Evolutionary conservation across 352 stramenopile species (phyloP).

Genomic region (Globisporangium spiculum): DNA sequence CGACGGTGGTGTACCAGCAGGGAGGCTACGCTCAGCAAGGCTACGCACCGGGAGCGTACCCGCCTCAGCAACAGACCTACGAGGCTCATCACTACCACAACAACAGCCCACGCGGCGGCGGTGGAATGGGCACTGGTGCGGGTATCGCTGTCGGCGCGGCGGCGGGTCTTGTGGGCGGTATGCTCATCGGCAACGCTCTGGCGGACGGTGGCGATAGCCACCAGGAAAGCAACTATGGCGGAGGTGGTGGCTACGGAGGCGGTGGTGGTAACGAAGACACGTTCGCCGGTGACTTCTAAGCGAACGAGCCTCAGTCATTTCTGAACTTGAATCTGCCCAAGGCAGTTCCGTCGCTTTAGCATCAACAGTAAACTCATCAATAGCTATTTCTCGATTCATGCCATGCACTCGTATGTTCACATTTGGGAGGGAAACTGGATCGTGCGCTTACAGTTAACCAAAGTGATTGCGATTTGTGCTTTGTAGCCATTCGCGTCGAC

Average conservation of each 20-base stretch:
- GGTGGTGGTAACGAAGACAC: constrained; percentile 11
- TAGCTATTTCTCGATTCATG: neutral
- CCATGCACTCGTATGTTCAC: neutral
- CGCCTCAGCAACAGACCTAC: constrained; percentile 22
- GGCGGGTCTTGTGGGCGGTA: constrained; percentile 19
- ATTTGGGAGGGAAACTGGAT: no score
- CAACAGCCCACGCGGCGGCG: constrained; percentile 11
- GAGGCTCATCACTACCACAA: constrained; percentile 17
- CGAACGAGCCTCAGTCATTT: neutral
- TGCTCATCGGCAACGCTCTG: constrained; percentile 21
- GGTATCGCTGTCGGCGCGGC: constrained; percentile 19
- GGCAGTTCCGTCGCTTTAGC: neutral
- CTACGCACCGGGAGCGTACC: constrained; percentile 35
- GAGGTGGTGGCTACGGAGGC: constrained; percentile 9
- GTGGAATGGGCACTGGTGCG: constrained; percentile 19
- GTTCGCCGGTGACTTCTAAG: constrained; percentile 23
- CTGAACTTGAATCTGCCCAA: neutral
- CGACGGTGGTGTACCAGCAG: constrained; percentile 25
- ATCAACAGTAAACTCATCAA: neutral
- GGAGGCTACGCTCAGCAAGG: constrained; percentile 38
- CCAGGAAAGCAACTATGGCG: constrained; percentile 5
- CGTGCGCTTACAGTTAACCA: no score
- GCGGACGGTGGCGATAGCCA: constrained; percentile 19
- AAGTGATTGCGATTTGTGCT: neutral
- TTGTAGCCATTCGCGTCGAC: neutral